These are phyloP conservation scores for Hypoxylon sp. DNA, from an alignment of 2,329 filamentous ascomycete species.

Conservation along the genomic window DNA sequence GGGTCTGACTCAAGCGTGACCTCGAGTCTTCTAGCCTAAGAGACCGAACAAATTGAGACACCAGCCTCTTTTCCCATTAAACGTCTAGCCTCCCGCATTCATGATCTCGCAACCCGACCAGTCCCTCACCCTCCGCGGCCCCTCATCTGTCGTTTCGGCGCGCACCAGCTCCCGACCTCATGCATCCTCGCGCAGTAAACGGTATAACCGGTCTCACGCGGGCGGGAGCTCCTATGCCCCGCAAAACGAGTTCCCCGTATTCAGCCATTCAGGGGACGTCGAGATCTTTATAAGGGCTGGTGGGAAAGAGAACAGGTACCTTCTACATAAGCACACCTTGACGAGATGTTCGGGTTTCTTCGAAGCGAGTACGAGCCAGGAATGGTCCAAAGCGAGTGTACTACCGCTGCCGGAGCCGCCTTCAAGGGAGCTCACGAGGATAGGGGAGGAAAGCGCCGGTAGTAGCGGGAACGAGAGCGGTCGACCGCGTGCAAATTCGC, in stretches of 20 bases:
- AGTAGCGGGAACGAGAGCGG: conserved; percentile 56
- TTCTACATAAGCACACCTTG: conserved; percentile 89
- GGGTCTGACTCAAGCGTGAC: conserved; percentile 45
- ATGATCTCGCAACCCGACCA: conserved; percentile 76
- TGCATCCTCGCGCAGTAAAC: conserved; percentile 69
- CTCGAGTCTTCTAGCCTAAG: conserved; percentile 24
- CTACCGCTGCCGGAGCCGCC: conserved; percentile 55
- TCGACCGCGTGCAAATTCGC: conserved; percentile 56
- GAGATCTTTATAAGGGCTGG: conserved; percentile 81
- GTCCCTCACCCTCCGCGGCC: conserved; percentile 71
- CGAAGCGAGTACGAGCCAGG: conserved; percentile 84
- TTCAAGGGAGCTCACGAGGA: conserved; percentile 65
- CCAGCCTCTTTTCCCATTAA: conserved; percentile 6
- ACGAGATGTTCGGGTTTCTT: conserved; percentile 95
- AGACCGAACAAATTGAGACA: conserved; percentile 23
- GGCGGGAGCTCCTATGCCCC: conserved; percentile 78
- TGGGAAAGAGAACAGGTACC: conserved; percentile 83
- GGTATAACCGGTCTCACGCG: conserved; percentile 85
- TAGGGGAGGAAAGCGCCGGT: conserved; percentile 63
- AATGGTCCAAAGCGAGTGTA: conserved; percentile 74
- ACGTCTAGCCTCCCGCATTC: conserved; percentile 49
- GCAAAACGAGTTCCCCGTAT: conserved; percentile 94
- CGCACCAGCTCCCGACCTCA: conserved; percentile 70
- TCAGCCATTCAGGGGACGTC: conserved; percentile 91
- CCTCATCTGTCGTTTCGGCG: conserved; percentile 75